Conservation (phyloP, 768 basidiomycete species). For the Collybiopsis confluens region DNA sequence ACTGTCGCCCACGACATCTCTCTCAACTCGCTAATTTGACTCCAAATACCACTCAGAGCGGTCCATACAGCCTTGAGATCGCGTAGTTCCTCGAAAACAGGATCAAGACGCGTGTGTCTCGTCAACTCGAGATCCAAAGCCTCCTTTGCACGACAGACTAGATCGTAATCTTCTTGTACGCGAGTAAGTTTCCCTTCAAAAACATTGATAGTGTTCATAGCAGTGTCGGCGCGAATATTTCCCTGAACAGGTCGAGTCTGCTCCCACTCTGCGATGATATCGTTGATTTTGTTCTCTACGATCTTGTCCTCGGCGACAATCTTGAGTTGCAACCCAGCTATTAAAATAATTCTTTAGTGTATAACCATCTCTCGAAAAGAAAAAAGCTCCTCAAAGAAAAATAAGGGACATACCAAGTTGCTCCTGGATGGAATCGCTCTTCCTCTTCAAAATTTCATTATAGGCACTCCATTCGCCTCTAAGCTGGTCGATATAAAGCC, state of each 20-base stretch:
- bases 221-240: conserved; percentile 91
- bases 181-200: conserved; percentile 89
- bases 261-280: conserved; percentile 92
- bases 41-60: conserved; percentile 96
- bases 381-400: no score
- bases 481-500: conserved; percentile 97
- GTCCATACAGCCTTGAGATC: conserved; percentile 99
- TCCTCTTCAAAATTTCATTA: conserved; percentile 95
- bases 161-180: conserved; percentile 92
- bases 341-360: not conserved
- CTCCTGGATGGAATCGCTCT: conserved; percentile 98
- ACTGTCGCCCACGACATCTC: conserved; percentile 90
- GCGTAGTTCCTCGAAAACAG: conserved; percentile 90
- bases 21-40: conserved; percentile 81
- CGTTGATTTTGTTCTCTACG: conserved; percentile 91
- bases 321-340: conserved; percentile 96
- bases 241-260: conserved; percentile 95
- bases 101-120: conserved; percentile 86
- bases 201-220: conserved; percentile 93
- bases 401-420: conserved; percentile 77
- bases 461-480: conserved; percentile 98
- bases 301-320: conserved; percentile 99
- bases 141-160: conserved; percentile 94
- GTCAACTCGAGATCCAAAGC: conserved; percentile 91
- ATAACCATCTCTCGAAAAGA: not conserved